A percentile compares a stretch with the other conserved stretches of the same genome.
Evolutionary conservation across 768 basidiomycete genomes (phyloP).

Genomic region (Rhodotorula sphaerocarpa): DNA sequence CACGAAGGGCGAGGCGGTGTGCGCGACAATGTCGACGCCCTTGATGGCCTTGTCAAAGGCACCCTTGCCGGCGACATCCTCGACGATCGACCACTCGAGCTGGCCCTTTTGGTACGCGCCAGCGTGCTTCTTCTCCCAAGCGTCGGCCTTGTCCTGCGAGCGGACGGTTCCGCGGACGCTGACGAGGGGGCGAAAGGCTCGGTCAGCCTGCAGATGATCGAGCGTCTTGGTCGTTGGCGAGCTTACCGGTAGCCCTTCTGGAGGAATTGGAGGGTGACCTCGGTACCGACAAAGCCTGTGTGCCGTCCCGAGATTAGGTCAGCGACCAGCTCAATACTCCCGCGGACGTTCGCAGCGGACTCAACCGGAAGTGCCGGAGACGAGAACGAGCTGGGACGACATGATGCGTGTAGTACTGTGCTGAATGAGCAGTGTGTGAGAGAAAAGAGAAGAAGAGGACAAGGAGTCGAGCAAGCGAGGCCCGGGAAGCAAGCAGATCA

Average conservation of each 20-base stretch:
- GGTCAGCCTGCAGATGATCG: neutral
- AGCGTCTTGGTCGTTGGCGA: neutral
- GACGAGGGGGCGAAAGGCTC: neutral
- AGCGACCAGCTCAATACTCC: neutral
- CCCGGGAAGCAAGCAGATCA: neutral
- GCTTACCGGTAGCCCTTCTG: slow-evolving; percentile 10
- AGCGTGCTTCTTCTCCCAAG: slow-evolving; percentile 51
- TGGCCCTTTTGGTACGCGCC: slow-evolving; percentile 34
- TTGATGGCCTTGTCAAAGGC: slow-evolving; percentile 74
- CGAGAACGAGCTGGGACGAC: slow-evolving; percentile 22
- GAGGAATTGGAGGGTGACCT: slow-evolving; percentile 5
- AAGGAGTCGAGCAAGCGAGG: neutral
- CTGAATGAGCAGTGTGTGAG: neutral
- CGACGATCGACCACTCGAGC: slow-evolving; percentile 60
- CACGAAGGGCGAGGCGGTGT: slow-evolving; percentile 55
- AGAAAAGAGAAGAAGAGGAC: neutral
- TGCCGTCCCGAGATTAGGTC: neutral
- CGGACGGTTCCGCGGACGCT: slow-evolving; percentile 60
- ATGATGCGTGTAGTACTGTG: neutral
- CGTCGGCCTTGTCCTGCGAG: slow-evolving; percentile 54
- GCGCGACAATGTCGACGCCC: slow-evolving; percentile 62
- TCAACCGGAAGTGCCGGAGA: slow-evolving; percentile 14
- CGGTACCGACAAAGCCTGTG: slow-evolving; percentile 15
- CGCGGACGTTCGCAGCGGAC: neutral
- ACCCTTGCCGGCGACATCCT: slow-evolving; percentile 54